Base-by-base conservation (phyloP, 2,329 filamentous ascomycete species). In the Pezicula neosporulosa region DNA sequence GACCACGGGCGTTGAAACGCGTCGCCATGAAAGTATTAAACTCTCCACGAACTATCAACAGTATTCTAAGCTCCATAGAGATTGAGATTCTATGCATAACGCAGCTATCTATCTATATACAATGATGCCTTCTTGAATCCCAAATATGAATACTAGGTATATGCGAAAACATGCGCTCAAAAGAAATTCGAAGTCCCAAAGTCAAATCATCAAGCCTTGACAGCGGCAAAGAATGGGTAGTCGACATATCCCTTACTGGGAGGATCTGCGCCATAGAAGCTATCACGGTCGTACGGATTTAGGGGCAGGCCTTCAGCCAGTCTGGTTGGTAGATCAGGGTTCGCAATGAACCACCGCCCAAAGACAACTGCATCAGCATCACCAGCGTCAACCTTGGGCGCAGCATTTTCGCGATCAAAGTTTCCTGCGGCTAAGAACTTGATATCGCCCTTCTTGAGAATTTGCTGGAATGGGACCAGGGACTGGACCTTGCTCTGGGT, bases 341-440 rank as follows among this genome's bases (percentile, higher is more conserved):
- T 74, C 18, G 67, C 66, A 28, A 70, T 70, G 55, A 73, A 74
- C 59, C 60, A 69, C 6, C 66, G 63, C 2, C 70, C 72, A 42
- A 70, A 72, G 12, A 71, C 66, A 44, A 72, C 57, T 0, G 60
- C 68, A 53, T 74, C 70, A 5, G 56, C 56, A 15, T 57, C 52
- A 13, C 60, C 55, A 21, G 56, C 51, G 9, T 60, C 60, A 4
- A 58, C 12, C 38, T 57, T 54, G 9, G 46, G 37, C 27, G 44
- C 50, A 2, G 53, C 49, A 48, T 67, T 68, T 16, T 61, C 57
- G 19, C 57, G 58, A 38, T 64, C 56, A 50, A 61, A 68, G 3
- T 77, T 77, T 5, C 80, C 80, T 0, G 75, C 78, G 0, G 78
- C 73, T 54, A 82, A 73, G 64, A 82, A 79, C 0, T 77, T 77